A percentile compares a stretch with the other conserved stretches of the same genome.
phyloP scores from a whole-genome alignment of 306 rosid species.

The Hippophae gyantsensis region DNA sequence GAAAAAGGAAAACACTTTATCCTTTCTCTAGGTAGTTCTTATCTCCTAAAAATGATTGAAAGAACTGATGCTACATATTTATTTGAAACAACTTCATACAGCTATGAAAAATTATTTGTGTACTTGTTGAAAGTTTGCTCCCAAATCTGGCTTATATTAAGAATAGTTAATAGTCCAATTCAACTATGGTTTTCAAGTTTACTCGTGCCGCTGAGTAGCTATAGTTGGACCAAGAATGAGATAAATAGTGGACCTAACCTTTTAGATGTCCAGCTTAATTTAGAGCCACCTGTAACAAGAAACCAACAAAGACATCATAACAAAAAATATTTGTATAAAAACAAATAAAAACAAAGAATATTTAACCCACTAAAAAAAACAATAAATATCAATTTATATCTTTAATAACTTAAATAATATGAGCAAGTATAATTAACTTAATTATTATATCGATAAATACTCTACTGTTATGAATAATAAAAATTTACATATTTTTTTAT shows the following conservation, averaged over 20 bases:
- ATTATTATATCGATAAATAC: too few relatives aligned
- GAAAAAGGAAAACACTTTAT: too few relatives aligned
- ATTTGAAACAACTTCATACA: conserved; percentile 25
- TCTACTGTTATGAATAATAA: too few relatives aligned
- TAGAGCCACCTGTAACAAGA: conserved; percentile 12
- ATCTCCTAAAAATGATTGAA: too few relatives aligned
- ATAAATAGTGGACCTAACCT: conserved; percentile 13
- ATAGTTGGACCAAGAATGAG: conserved; percentile 19
- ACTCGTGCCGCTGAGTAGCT: conserved; percentile 6
- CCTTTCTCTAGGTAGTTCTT: too few relatives aligned
- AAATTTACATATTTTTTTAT: too few relatives aligned
- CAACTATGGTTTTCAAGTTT: conserved; percentile 20
- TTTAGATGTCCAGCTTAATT: conserved; percentile 27
- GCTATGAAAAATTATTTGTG: conserved; percentile 22
- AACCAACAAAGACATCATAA: conserved; percentile 22
- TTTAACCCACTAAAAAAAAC: too few relatives aligned
- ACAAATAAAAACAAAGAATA: neutral
- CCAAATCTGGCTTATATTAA: conserved; percentile 14
- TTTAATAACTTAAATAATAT: too few relatives aligned
- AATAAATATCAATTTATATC: too few relatives aligned
- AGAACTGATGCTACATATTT: neutral
- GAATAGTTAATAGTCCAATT: conserved; percentile 20
- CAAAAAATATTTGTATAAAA: conserved; percentile 2
- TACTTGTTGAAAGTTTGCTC: conserved; percentile 23
- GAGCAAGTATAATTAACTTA: too few relatives aligned